Conservation (phyloP, 148 eudicot species). For the Polygonum maritimum region DNA sequence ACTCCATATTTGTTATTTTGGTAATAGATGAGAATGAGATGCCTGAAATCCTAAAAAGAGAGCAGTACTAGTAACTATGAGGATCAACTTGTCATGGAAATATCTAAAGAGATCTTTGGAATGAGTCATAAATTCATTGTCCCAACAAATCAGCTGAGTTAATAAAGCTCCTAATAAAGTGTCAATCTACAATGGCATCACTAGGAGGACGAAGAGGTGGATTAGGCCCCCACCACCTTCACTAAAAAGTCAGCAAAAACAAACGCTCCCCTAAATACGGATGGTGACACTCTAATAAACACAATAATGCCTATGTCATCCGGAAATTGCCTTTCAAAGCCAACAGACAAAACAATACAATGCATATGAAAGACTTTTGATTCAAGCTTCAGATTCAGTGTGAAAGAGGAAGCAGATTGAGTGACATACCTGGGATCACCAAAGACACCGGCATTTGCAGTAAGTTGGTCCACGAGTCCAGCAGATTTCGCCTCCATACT, state of each 20-base stretch:
- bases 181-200: neutral
- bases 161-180: constrained; percentile 6
- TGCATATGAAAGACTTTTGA: neutral
- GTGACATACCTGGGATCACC: constrained; percentile 45
- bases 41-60: neutral
- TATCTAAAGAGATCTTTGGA: neutral
- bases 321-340: neutral
- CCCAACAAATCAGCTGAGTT: neutral
- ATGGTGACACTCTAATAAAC: neutral
- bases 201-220: neutral
- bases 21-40: neutral
- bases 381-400: neutral
- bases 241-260: constrained; percentile 2
- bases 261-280: constrained; percentile 5
- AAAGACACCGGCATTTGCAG: constrained; percentile 57
- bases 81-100: neutral
- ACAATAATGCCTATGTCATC: neutral
- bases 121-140: neutral
- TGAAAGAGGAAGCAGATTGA: neutral
- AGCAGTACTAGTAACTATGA: neutral
- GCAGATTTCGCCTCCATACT: constrained; percentile 60
- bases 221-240: neutral
- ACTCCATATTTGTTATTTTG: neutral
- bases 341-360: neutral
- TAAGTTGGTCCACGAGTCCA: constrained; percentile 43